Conservation (phyloP, 208 protist genomes). For the Leishmania tarentolae region DNA sequence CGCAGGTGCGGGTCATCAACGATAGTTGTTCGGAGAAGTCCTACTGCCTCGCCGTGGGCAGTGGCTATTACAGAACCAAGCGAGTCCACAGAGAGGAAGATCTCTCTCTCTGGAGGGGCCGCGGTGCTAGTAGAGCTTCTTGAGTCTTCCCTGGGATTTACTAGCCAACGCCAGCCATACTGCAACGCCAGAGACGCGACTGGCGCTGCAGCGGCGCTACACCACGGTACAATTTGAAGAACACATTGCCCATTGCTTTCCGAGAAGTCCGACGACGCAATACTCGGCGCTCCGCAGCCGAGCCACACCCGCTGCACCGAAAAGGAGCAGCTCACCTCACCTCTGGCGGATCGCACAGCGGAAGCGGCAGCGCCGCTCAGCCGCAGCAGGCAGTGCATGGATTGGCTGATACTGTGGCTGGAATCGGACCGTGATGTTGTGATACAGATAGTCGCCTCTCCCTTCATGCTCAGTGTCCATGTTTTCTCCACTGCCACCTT, state of each 20-base stretch:
- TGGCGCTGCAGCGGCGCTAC: neutral
- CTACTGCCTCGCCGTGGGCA: neutral
- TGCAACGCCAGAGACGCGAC: neutral
- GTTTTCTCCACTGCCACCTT: slow-evolving; percentile 10
- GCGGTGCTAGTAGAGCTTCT: neutral
- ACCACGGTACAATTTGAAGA: neutral
- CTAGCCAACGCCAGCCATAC: slow-evolving; percentile 20
- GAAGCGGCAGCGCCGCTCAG: neutral
- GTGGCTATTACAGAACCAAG: neutral
- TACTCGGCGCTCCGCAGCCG: neutral
- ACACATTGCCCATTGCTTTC: neutral
- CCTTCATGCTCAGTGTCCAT: slow-evolving; percentile 12
- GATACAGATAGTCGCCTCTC: neutral
- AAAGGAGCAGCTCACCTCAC: neutral
- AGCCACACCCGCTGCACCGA: neutral
- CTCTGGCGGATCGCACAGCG: neutral
- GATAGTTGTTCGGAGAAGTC: neutral
- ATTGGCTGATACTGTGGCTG: neutral
- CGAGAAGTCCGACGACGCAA: neutral
- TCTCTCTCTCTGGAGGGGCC: neutral
- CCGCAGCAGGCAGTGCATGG: slow-evolving; percentile 1
- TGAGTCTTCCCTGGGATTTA: neutral
- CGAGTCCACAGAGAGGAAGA: slow-evolving; percentile 5
- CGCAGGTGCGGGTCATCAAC: neutral
- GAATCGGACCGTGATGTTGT: neutral